These are phyloP conservation scores for Apophysomyces variabilis DNA, from an alignment of 371 early-diverging fungal genomes.

Conservation along the genomic window DNA sequence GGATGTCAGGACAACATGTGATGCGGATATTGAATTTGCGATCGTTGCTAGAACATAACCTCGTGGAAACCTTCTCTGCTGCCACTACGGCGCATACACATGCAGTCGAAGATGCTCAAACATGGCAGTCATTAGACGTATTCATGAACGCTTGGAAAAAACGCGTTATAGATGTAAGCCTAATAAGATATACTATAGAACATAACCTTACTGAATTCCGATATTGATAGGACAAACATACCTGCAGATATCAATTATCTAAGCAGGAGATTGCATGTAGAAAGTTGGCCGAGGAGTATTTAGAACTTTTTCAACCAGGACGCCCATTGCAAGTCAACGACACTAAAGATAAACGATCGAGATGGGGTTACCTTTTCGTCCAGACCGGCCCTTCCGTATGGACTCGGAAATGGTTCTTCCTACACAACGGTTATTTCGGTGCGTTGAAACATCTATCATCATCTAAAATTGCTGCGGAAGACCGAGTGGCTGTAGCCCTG, in stretches of 20 bases:
- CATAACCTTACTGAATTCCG: neutral
- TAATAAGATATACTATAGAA: neutral
- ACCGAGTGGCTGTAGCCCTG: slow-evolving; percentile 62
- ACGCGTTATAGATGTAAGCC: slow-evolving; percentile 45
- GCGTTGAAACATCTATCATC: slow-evolving; percentile 50
- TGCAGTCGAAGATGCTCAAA: slow-evolving; percentile 37
- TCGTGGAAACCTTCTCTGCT: slow-evolving; percentile 45
- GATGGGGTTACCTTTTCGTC: slow-evolving; percentile 46
- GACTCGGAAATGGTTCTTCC: slow-evolving; percentile 28
- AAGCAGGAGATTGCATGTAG: slow-evolving; percentile 33
- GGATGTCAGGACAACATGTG: slow-evolving; percentile 53
- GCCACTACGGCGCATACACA: slow-evolving; percentile 47
- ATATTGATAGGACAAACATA: slow-evolving; percentile 37
- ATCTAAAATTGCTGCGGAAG: slow-evolving; percentile 58
- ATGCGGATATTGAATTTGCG: slow-evolving; percentile 49
- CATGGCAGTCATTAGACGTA: slow-evolving; percentile 43
- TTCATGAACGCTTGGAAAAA: slow-evolving; percentile 44
- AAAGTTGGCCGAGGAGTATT: slow-evolving; percentile 36
- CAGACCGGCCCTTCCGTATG: slow-evolving; percentile 15
- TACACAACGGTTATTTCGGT: slow-evolving; percentile 54
- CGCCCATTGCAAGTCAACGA: slow-evolving; percentile 40
- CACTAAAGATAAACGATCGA: slow-evolving; percentile 18
- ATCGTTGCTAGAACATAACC: slow-evolving; percentile 41
- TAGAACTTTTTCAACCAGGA: slow-evolving; percentile 41
- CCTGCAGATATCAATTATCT: slow-evolving; percentile 45